These are phyloP conservation scores for Achlya hypogyna DNA, from an alignment of 352 stramenopile species.

Conservation along the genomic window DNA sequence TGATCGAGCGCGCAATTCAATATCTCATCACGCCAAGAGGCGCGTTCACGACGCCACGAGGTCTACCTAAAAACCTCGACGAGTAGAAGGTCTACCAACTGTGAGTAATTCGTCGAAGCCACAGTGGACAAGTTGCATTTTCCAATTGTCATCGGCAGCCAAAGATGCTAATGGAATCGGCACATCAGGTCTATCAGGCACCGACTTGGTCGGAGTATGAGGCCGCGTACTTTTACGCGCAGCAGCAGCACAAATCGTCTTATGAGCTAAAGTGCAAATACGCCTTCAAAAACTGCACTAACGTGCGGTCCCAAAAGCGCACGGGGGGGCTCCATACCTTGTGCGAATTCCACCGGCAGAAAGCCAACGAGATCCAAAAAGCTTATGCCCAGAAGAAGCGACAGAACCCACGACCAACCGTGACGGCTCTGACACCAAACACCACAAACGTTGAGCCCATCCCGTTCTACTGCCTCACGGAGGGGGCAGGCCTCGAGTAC, in stretches of 20 bases:
- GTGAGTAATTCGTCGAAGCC: background rate
- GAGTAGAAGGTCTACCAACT: background rate
- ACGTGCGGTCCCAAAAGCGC: constrained; percentile 47
- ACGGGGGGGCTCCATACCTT: constrained; percentile 65
- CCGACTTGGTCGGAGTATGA: too few relatives aligned
- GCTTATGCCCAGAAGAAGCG: constrained; percentile 10
- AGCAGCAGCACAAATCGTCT: background rate
- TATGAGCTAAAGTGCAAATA: constrained; percentile 38
- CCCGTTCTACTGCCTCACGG: background rate
- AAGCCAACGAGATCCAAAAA: constrained; percentile 71
- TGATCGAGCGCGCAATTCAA: background rate
- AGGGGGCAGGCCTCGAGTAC: background rate
- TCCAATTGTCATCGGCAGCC: background rate
- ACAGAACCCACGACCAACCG: background rate
- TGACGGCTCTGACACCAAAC: background rate
- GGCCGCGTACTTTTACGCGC: background rate
- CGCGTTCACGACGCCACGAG: too few relatives aligned
- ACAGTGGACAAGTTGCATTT: background rate
- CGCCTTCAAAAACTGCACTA: constrained; percentile 56
- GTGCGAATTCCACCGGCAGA: constrained; percentile 56
- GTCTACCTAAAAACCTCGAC: too few relatives aligned
- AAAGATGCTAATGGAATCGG: background rate
- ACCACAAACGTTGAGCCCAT: background rate
- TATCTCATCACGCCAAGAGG: background rate
- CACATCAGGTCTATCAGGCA: too few relatives aligned